Percentiles rank a stretch among this genome's conserved stretches.
Evolutionary conservation across 2,329 filamentous ascomycete species (phyloP).

Genomic region (Pseudocercospora fuligena): DNA sequence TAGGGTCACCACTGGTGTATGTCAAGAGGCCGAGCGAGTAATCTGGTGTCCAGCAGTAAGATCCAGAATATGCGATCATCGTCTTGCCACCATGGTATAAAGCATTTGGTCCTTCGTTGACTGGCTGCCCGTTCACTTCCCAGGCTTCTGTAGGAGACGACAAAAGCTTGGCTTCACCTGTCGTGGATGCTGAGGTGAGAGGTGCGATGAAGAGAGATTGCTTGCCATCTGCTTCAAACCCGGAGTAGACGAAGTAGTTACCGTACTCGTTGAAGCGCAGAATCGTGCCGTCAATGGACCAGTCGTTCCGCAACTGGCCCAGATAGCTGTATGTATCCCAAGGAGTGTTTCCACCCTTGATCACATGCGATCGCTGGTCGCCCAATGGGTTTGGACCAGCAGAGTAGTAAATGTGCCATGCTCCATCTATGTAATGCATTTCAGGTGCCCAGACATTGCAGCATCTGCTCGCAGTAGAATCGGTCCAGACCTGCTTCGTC

Average conservation of each 20-base stretch:
- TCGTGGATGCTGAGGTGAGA: constrained; percentile 47
- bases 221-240: constrained; percentile 43
- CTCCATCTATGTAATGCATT: constrained; percentile 54
- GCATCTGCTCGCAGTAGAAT: constrained; percentile 52
- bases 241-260: constrained; percentile 62
- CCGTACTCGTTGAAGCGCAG: constrained; percentile 50
- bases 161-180: constrained; percentile 55
- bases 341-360: constrained; percentile 56
- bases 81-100: constrained; percentile 60
- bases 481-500: constrained; percentile 57
- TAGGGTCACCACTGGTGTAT: constrained; percentile 59
- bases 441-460: constrained; percentile 64
- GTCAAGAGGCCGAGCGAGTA: constrained; percentile 61
- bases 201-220: constrained; percentile 50
- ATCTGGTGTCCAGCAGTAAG: constrained; percentile 61
- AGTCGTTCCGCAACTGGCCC: constrained; percentile 53
- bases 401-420: constrained; percentile 64
- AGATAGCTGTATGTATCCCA: constrained; percentile 59
- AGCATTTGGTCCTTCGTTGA: constrained; percentile 61
- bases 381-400: constrained; percentile 54
- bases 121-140: constrained; percentile 55
- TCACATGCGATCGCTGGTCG: constrained; percentile 58
- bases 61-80: constrained; percentile 60
- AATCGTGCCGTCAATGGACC: constrained; percentile 61
- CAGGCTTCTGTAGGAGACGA: constrained; percentile 57